These are phyloP conservation scores for Physcomitrium patens DNA, from an alignment of 225 moss, liverwort and hornwort species.

Conservation along the genomic window DNA sequence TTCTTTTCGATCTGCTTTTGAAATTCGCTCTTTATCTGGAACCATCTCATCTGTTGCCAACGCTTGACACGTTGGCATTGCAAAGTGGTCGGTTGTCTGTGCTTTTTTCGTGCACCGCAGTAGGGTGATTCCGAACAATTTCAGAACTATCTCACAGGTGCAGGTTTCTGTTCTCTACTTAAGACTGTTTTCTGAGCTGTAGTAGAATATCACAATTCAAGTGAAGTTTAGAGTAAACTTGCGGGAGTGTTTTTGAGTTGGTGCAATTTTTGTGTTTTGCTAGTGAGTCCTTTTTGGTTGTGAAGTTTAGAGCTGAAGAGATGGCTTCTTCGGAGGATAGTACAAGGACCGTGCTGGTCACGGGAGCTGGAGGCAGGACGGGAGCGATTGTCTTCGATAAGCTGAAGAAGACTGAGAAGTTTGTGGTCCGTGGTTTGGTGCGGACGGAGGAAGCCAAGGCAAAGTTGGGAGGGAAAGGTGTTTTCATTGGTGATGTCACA, in stretches of 20 bases:
- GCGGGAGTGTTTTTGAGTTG: not conserved
- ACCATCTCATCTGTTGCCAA: not conserved
- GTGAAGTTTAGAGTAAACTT: not conserved
- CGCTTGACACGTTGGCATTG: slow-evolving; percentile 9
- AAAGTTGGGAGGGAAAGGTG: slow-evolving; percentile 57
- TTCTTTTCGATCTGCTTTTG: not conserved
- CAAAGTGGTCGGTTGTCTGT: slow-evolving; percentile 43
- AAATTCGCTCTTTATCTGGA: slow-evolving; percentile 10
- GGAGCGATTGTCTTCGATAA: slow-evolving; percentile 68
- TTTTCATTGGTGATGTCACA: slow-evolving; percentile 73
- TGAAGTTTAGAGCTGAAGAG: not conserved
- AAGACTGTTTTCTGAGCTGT: not conserved
- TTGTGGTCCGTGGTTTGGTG: slow-evolving; percentile 71
- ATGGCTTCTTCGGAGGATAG: slow-evolving; percentile 52
- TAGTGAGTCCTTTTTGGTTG: not conserved
- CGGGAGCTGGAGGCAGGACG: slow-evolving; percentile 88
- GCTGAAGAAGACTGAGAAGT: slow-evolving; percentile 62
- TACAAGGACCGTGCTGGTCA: slow-evolving; percentile 73
- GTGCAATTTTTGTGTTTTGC: not conserved
- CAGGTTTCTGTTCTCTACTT: not conserved
- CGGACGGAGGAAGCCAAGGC: slow-evolving; percentile 72
- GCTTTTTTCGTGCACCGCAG: slow-evolving; percentile 27
- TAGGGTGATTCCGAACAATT: slow-evolving; percentile 16
- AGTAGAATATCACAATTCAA: not conserved
- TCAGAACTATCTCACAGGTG: slow-evolving; percentile 29